Evolutionary conservation across 441 rosid genomes (phyloP), one percentile per base, ranked within the genome.

Genomic region (Gossypium laxum): DNA sequence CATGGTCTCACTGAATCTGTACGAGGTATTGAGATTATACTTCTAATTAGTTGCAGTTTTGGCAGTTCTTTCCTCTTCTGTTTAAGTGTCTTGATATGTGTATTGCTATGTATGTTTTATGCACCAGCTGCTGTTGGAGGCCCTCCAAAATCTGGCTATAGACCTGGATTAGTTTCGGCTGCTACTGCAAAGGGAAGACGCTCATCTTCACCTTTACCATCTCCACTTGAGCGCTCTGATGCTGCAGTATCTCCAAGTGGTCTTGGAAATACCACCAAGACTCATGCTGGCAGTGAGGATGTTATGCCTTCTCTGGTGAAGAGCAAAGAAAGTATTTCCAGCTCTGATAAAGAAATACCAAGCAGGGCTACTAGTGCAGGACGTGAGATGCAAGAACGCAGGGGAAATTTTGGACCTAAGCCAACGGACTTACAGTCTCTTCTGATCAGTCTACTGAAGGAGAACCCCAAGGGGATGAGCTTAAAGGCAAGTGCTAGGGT

Each of bases 391-490:
- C 56, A 83, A 12, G 86, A 76, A 30, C 67, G 30, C 72, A 84
- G 83, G 80, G 82, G 81, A 67, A 80, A 76, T 75, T 58, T 72
- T 72, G 88, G 81, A 72, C 67, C 78, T 69, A 82, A 81, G 72
- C 82, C 91, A 78, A 74, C 50, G 71, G 92, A 91, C 83, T 78
- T 92, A 83, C 85, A 84, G 84, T 81, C 85, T 75, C 70, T 81
- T 80, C 65, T 89, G 80, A 81, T 84, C 72, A 69, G 82, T 79
- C 74, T 86, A 74, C 90, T 92, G 55, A 87, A 69, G 52, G 89
- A 91, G 80, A 85, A 89, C 70, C 92, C 96, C 15, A 85, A 80
- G 72, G 95, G 95, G 43, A 84, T 91, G 97, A 91, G 82, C 87
- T 80, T 89, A 76, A 87, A 92, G 96, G 99, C 88, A 82, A 76